These are phyloP conservation scores for Lactarius vividus DNA, from an alignment of 768 basidiomycete species.

Conservation along the genomic window DNA sequence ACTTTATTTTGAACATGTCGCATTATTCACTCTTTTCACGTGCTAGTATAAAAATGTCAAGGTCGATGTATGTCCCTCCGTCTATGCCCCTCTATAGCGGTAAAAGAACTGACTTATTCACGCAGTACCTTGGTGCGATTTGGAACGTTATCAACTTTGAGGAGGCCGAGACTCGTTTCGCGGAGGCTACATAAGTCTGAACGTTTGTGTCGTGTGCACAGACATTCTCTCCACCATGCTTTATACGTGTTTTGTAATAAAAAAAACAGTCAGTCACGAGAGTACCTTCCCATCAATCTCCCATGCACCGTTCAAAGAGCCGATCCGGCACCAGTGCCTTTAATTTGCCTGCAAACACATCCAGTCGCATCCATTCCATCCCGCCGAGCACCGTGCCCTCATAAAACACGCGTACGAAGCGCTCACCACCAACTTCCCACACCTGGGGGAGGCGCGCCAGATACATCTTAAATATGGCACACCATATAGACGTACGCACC, in stretches of 20 bases:
- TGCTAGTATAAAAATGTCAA: conserved; percentile 87
- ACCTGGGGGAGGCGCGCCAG: conserved; percentile 34
- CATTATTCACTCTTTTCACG: conserved; percentile 1
- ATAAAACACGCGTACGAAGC: conserved; percentile 44
- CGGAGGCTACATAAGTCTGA: conserved; percentile 36
- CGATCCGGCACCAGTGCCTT: conserved; percentile 38
- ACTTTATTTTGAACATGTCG: background rate
- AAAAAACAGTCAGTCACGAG: background rate
- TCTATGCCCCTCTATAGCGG: background rate
- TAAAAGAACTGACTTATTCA: background rate
- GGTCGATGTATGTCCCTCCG: conserved; percentile 65
- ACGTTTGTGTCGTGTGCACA: background rate
- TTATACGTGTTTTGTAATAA: background rate
- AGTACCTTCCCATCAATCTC: conserved; percentile 3
- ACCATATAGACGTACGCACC: conserved; percentile 30
- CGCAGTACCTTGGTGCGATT: conserved; percentile 88
- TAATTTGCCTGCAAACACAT: conserved; percentile 37
- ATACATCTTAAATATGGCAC: background rate
- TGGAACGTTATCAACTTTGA: conserved; percentile 97
- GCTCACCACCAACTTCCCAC: conserved; percentile 34
- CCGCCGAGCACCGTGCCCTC: conserved; percentile 42
- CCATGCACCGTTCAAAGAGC: conserved; percentile 32
- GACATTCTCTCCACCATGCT: background rate
- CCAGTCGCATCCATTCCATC: conserved; percentile 40
- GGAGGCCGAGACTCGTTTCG: conserved; percentile 70